Evolutionary conservation across 176 grass and related monocot species (phyloP), one percentile per base, ranked within the genome.

Genomic region (Oryza longistaminata): DNA sequence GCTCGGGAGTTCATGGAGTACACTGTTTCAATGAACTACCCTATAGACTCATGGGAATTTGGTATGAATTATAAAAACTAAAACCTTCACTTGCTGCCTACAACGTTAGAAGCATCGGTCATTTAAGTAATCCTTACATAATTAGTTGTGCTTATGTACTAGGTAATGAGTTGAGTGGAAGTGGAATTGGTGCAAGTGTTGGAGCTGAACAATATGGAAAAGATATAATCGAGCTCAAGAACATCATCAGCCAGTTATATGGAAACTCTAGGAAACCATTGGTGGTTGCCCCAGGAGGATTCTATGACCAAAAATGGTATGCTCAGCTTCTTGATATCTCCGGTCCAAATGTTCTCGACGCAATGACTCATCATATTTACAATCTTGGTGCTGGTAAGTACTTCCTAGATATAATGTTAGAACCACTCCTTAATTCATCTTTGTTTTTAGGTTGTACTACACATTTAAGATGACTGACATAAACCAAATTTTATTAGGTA

Each of bases 1-100:
- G 87, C 93, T 77, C 87, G 21, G 27, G 89, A 93, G 35, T 95
- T 98, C 40, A 93, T 95, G 25, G 79, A 88, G 60, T 95, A 95
- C 46, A 93, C 93, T 43, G 83, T 86, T 61, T 86, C 85, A 15
- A 92, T 78, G 79, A 83, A 88, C 44, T 98, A 98, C 76, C 87
- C 85, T 65, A 88, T 98, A 52, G 96, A 98, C 92, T 98, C 96
- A 43, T 98, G 96, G 95, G 95, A 98, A 93, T 93, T 98, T n/a
- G 95, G 95, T 98, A 93, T 89, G 62, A 17, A 74, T 78, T 77
- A 64, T 81, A 9, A 17, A 24, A 24, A 62, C 2, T 13, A 22
- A 42, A 86, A 87, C 35, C 3, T 81, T 19, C 55, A 40, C 27
- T 81, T 76, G 0, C 22, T 74, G 55, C 66, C 77, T 14, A 22